A percentile compares a stretch with the other conserved stretches of the same genome.
Conservation (phyloP, 306 rosid genomes). For the Prosopis cineraria region DNA sequence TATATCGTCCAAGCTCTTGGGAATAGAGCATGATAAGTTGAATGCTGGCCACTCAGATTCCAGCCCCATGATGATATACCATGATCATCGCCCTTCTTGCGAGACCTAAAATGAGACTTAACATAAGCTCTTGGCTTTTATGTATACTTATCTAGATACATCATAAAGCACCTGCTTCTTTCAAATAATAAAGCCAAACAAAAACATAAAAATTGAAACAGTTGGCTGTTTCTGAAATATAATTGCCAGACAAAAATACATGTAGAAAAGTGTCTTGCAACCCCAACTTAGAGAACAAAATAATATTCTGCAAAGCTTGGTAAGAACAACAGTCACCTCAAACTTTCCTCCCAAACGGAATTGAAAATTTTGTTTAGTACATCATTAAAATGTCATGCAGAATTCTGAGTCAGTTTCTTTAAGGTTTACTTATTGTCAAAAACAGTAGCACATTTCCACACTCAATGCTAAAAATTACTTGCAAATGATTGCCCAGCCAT, state of each 20-base stretch:
- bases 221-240: constrained; percentile 15
- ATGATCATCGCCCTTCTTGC: constrained; percentile 72
- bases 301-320: constrained; percentile 15
- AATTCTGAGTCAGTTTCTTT: not conserved
- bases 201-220: constrained; percentile 8
- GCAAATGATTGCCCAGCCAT: not conserved
- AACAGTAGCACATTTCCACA: not conserved
- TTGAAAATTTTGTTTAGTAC: not conserved
- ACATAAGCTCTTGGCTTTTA: constrained; percentile 17
- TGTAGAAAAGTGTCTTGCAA: not conserved
- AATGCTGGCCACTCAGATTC: constrained; percentile 95
- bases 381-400: not conserved
- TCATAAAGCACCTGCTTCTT: constrained; percentile 22
- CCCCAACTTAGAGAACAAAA: not conserved
- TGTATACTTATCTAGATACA: constrained; percentile 13
- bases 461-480: not conserved
- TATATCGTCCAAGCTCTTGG: constrained; percentile 99
- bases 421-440: not conserved
- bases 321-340: not conserved
- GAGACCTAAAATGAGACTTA: constrained; percentile 35
- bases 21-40: constrained; percentile 98
- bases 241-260: not conserved
- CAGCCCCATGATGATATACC: constrained; percentile 99
- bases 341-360: constrained; percentile 11
- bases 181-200: constrained; percentile 14